Conservation (phyloP, 495 filamentous ascomycete genomes). For the Coniosporium apollinis region DNA sequence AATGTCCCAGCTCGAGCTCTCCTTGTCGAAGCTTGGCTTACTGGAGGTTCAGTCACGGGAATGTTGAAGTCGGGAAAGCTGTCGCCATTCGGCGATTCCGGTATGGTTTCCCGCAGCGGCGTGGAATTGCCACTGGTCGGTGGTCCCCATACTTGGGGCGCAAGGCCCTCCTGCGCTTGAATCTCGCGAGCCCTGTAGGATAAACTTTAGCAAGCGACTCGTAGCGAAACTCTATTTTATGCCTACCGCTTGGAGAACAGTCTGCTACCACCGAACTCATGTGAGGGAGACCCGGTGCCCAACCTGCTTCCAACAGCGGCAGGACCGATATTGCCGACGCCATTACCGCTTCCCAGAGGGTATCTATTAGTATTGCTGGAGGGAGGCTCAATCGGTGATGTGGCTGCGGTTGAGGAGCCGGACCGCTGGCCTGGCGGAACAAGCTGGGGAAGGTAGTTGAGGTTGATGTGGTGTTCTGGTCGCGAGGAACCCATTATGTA, state of each 20-base stretch:
- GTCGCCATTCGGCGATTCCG: slow-evolving; percentile 87
- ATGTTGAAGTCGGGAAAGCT: slow-evolving; percentile 83
- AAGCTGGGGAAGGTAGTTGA: slow-evolving; percentile 49
- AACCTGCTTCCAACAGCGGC: slow-evolving; percentile 62
- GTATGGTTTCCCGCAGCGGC: slow-evolving; percentile 89
- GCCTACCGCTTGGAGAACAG: slow-evolving; percentile 93
- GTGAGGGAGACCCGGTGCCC: slow-evolving; percentile 92
- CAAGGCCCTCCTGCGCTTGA: slow-evolving; percentile 86
- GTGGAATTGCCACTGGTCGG: slow-evolving; percentile 92
- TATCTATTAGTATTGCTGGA: slow-evolving; percentile 51
- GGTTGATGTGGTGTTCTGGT: slow-evolving; percentile 54
- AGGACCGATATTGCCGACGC: slow-evolving; percentile 44
- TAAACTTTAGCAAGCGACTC: slow-evolving; percentile 9
- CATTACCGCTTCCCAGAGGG: slow-evolving; percentile 53
- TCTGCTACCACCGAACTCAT: slow-evolving; percentile 63
- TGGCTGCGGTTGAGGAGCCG: slow-evolving; percentile 70
- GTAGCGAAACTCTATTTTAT: slow-evolving; percentile 26
- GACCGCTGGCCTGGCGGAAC: slow-evolving; percentile 51
- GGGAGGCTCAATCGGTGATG: slow-evolving; percentile 69
- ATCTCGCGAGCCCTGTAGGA: slow-evolving; percentile 79
- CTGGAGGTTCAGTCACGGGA: slow-evolving; percentile 25
- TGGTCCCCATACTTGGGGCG: slow-evolving; percentile 80
- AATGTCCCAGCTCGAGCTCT: slow-evolving; percentile 90
- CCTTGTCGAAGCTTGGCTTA: slow-evolving; percentile 35
- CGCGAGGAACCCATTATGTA: slow-evolving; percentile 81